These are phyloP conservation scores for Podospora australis DNA, from an alignment of 495 filamentous ascomycete genomes.

Conservation along the genomic window DNA sequence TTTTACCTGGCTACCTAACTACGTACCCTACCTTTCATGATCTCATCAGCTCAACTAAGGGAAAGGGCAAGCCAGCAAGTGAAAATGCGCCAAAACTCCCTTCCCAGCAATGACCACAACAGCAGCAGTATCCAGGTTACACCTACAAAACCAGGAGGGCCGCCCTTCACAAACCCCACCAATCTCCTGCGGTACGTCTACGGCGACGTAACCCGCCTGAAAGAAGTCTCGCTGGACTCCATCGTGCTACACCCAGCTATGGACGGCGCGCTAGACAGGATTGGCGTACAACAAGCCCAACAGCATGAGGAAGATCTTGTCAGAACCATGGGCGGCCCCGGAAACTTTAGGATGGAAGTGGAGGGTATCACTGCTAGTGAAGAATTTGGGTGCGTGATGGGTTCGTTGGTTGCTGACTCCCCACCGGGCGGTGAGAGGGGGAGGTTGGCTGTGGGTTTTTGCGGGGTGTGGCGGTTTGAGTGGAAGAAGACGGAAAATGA, in stretches of 20 bases:
- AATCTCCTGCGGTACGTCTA: constrained; percentile 17
- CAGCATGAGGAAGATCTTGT: constrained; percentile 21
- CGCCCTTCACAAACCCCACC: not conserved
- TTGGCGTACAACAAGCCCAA: constrained; percentile 18
- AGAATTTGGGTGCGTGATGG: constrained; percentile 21
- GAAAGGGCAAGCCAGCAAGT: not conserved
- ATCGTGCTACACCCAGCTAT: constrained; percentile 22
- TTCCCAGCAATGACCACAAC: not conserved
- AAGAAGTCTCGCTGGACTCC: constrained; percentile 7
- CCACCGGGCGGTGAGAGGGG: not conserved
- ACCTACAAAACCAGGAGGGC: no score
- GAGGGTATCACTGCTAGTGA: constrained; percentile 10
- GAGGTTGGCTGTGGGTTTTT: constrained; percentile 8
- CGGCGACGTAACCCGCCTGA: constrained; percentile 18
- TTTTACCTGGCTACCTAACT: not conserved
- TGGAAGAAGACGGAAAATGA: not conserved
- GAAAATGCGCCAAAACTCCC: not conserved
- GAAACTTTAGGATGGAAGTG: constrained; percentile 24
- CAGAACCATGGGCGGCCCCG: constrained; percentile 10
- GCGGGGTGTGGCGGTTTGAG: constrained; percentile 24
- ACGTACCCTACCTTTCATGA: not conserved
- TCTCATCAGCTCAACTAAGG: not conserved
- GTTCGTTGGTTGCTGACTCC: no score
- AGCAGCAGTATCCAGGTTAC: not conserved
- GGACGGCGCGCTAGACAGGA: constrained; percentile 9